Base-by-base conservation (phyloP, 2,329 filamentous ascomycete species). In the Penicillium palitans region DNA sequence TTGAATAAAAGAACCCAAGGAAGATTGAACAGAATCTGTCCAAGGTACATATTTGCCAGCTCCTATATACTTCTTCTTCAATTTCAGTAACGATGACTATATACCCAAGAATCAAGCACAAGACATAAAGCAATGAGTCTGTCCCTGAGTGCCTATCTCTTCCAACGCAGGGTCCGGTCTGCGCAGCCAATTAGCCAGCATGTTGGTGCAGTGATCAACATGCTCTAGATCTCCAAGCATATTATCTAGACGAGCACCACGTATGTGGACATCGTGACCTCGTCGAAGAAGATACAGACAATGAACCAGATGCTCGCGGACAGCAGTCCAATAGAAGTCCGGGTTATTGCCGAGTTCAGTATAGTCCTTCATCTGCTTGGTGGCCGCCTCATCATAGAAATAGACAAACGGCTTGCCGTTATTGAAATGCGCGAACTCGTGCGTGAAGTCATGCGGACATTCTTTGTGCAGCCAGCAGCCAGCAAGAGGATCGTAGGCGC, bases 391-490 rank as follows among this genome's bases (percentile, higher is more conserved):
- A 21, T 63, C 61, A 24, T 63, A 63, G 51, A 57, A 63, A 31
- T 63, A 63, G 3, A 57, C 42, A 40, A 63, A 63, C 4, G 61
- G 61, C 42, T 59, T 59, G 25, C 61, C 61, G 10, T 63, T 31
- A 17, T 61, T 59, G 46, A 61, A 63, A 25, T 49, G 47, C 6
- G 57, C 35, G 9, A 63, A 63, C 25, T 55, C 61, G 1, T 60
- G 25, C 6, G 59, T 48, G n/a, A 55, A 60, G 39, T 63, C 61
- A 21, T 40, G 56, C 1, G 61, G 59, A 19, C 61, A 63, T 31
- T 61, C 39, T n/a, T 48, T 39, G 48, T 61, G 61, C n/a, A 63
- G 37, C 59, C 61, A 63, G 48, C 61, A 63, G 29, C 59, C 59
- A 8, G 61, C 47, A 24, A 63, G 53, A 19, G 61, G 56, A 33